A percentile compares a stretch with the other conserved stretches of the same genome.
phyloP scores from a whole-genome alignment of 768 basidiomycete genomes.

The Serendipita sp. region DNA sequence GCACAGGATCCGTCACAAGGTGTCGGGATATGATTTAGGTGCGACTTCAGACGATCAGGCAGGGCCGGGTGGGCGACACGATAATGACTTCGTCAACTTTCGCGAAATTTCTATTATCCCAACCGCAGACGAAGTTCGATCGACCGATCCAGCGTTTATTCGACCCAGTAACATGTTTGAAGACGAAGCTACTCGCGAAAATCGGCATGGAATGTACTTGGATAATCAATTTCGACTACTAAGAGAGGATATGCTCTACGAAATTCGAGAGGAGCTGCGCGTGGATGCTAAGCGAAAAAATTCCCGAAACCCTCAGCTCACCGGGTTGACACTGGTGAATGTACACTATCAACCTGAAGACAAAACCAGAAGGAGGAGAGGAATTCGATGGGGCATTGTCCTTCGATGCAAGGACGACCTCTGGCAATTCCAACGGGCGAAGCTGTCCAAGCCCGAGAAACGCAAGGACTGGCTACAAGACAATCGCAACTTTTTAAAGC shows the following conservation, averaged over 20 bases:
- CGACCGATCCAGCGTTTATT: conserved; percentile 29
- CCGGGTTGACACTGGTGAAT: conserved; percentile 22
- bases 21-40: conserved; percentile 17
- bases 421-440: conserved; percentile 10
- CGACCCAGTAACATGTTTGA: conserved; percentile 29
- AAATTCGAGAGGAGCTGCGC: conserved; percentile 39
- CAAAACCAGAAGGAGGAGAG: background rate
- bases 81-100: conserved; percentile 50
- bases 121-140: conserved; percentile 39
- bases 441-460: conserved; percentile 19
- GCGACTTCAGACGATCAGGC: conserved; percentile 14
- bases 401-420: conserved; percentile 21
- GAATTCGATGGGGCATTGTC: conserved; percentile 19
- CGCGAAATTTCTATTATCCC: conserved; percentile 46
- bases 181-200: conserved; percentile 23
- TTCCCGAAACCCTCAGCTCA: conserved; percentile 23
- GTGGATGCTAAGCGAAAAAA: conserved; percentile 23
- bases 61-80: conserved; percentile 47
- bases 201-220: conserved; percentile 31
- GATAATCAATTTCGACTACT: conserved; percentile 53
- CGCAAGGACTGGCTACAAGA: conserved; percentile 25
- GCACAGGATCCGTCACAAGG: conserved; percentile 25
- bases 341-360: conserved; percentile 18
- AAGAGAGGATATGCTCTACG: conserved; percentile 44
- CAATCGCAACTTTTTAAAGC: conserved; percentile 27